These are phyloP conservation scores for Rhododendron henanense DNA, from an alignment of 148 eudicot genomes.

Conservation along the genomic window DNA sequence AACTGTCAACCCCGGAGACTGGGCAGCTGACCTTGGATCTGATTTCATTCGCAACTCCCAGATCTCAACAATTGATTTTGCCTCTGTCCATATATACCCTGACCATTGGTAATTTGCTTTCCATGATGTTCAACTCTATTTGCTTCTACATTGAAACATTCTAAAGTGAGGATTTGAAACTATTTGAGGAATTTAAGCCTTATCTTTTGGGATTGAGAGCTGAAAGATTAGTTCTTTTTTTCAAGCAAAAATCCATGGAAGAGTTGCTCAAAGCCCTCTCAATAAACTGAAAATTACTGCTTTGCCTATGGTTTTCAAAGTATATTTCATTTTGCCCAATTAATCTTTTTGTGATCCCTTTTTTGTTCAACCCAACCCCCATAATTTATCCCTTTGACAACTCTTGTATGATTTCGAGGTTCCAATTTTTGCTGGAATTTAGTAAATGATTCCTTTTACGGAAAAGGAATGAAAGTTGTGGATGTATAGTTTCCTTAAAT, in stretches of 20 bases:
- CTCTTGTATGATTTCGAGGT: not conserved
- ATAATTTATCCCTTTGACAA: not conserved
- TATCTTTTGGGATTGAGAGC: not conserved
- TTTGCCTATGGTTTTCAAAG: not conserved
- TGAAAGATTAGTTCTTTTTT: not conserved
- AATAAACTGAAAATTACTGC: not conserved
- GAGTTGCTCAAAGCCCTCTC: not conserved
- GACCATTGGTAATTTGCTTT: slow-evolving; percentile 74
- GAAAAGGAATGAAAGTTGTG: not conserved
- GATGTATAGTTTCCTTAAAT: not conserved
- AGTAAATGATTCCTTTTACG: not conserved
- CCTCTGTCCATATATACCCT: slow-evolving; percentile 90
- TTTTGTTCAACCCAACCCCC: not conserved
- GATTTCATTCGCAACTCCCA: slow-evolving; percentile 86
- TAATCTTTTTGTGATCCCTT: not conserved
- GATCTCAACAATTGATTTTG: slow-evolving; percentile 76
- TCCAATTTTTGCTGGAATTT: not conserved
- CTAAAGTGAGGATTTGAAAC: not conserved
- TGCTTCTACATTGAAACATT: not conserved
- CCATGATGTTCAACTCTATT: not conserved
- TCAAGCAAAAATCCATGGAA: not conserved
- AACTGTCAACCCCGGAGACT: slow-evolving; percentile 63
- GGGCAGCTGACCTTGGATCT: slow-evolving; percentile 74
- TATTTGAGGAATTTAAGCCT: not conserved
- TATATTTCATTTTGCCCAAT: not conserved